Base-by-base conservation (phyloP, 2,329 filamentous ascomycete species). In the Aspergillus floridensis region DNA sequence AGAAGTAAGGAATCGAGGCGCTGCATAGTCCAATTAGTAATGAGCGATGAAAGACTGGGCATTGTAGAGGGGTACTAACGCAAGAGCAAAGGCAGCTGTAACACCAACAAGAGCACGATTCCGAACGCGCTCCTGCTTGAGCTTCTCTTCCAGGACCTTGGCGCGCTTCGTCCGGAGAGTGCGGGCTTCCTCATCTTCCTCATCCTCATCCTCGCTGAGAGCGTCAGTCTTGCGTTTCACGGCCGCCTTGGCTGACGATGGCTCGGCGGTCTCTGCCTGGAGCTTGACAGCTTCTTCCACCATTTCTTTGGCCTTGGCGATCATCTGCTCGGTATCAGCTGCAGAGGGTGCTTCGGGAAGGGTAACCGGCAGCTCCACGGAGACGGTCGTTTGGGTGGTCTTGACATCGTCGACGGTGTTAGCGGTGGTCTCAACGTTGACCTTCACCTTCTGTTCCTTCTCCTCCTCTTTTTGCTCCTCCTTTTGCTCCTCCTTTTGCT, bases 241-340 rank as follows among this genome's bases (percentile, higher is more conserved):
- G 46, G 76, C 73, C 32, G 74, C 73, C 59, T 72, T 74, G 1
- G 69, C 65, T 41, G 72, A 68, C 52, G 73, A 67, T 21, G 71
- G 63, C 29, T 65, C 68, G 29, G 60, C 70, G 16, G 77, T 71
- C 44, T 77, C 74, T 55, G 67, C 77, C 70, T 71, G 81, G 62
- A 72, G 70, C 64, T 78, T 80, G 57, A 87, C 81, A 32, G 88
- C 88, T 65, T 87, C 87, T 63, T 89, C 84, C 5, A 97, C 93
- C 91, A 97, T 96, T 66, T 88, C 86, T 78, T 89, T 92, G 32
- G 95, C 95, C 69, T 91, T 87, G 29, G 88, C 88, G 60, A 98
- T 88, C 89, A 97, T 92, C 57, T 88, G 85, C 59, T 89, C 84
- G 1, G 92, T 88, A 68, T 95, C 90, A 64, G 92, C 89, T 0